Conservation (phyloP, 2,329 filamentous ascomycete species). For the Trichoderma simmonsii region DNA sequence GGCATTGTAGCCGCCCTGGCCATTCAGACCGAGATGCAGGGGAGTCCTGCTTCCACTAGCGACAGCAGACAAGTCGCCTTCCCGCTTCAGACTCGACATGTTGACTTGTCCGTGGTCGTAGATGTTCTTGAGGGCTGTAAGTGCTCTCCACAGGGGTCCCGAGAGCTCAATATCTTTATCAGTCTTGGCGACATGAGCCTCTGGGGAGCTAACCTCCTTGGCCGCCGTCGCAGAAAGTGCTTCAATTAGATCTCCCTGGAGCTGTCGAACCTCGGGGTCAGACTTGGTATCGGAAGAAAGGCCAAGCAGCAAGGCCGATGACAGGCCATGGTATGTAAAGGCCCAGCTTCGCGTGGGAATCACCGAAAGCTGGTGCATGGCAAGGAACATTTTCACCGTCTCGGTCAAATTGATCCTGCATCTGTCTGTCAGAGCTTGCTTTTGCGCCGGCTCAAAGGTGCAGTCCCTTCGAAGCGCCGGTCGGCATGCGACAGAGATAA, state of each 20-base stretch:
- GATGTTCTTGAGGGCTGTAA: constrained; percentile 61
- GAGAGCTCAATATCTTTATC: constrained; percentile 62
- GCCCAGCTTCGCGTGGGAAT: constrained; percentile 67
- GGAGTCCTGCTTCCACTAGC: constrained; percentile 47
- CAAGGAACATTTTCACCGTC: constrained; percentile 65
- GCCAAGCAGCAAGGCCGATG: constrained; percentile 61
- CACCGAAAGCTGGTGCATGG: constrained; percentile 65
- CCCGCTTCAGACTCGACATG: constrained; percentile 48
- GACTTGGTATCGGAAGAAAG: constrained; percentile 62
- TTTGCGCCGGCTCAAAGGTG: constrained; percentile 50
- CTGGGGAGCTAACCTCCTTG: constrained; percentile 56
- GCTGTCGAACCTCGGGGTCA: constrained; percentile 59
- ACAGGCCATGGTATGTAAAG: constrained; percentile 65
- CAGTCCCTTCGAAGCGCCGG: constrained; percentile 58
- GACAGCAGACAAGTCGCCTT: constrained; percentile 44
- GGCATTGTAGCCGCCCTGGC: constrained; percentile 23
- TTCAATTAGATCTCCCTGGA: constrained; percentile 62
- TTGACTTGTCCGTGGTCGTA: constrained; percentile 62
- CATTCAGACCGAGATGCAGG: constrained; percentile 25
- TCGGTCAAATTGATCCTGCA: constrained; percentile 63
- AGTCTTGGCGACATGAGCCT: constrained; percentile 51
- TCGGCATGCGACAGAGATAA: constrained; percentile 63
- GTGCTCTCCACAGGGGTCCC: constrained; percentile 58
- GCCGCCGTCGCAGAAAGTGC: constrained; percentile 62
- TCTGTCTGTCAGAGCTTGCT: constrained; percentile 52